Conservation (phyloP, 495 filamentous ascomycete genomes). For the Aspergillus avenaceus region DNA sequence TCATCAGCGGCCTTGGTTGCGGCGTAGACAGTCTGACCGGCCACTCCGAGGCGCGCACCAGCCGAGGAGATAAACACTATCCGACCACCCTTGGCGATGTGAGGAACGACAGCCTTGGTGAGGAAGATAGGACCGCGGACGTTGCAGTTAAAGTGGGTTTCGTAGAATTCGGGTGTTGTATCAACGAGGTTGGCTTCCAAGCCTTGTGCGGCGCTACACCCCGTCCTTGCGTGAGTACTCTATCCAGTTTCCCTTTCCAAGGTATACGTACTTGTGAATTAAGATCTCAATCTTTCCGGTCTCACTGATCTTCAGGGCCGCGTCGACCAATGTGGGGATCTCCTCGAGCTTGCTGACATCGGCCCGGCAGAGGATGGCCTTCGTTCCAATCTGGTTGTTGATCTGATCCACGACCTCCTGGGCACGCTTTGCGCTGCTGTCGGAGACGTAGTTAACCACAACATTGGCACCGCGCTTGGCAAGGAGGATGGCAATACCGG, state of each 20-base stretch:
- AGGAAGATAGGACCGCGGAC: slow-evolving; percentile 19
- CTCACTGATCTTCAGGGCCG: slow-evolving; percentile 33
- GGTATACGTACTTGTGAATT: slow-evolving; percentile 66
- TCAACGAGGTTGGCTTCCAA: slow-evolving; percentile 47
- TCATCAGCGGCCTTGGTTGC: slow-evolving; percentile 19
- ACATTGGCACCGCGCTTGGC: slow-evolving; percentile 33
- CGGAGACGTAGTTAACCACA: slow-evolving; percentile 38
- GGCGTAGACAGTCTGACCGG: slow-evolving; percentile 12
- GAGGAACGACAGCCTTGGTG: slow-evolving; percentile 15
- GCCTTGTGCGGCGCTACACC: slow-evolving; percentile 35
- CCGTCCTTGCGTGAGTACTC: too few species aligned
- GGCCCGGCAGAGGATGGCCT: slow-evolving; percentile 44
- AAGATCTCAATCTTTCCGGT: slow-evolving; percentile 61
- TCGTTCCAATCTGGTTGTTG: slow-evolving; percentile 35
- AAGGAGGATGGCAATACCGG: slow-evolving; percentile 28
- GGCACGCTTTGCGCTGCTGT: slow-evolving; percentile 26
- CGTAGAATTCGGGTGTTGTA: slow-evolving; percentile 23
- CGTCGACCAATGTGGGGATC: slow-evolving; percentile 36
- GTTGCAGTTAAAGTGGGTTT: slow-evolving; percentile 15
- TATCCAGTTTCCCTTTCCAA: slow-evolving; percentile 27
- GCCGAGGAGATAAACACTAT: slow-evolving; percentile 6
- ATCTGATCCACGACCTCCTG: slow-evolving; percentile 42
- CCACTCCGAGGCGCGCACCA: slow-evolving; percentile 6
- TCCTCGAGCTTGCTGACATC: slow-evolving; percentile 39
- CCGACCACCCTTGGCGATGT: background rate